Evolutionary conservation across 1,284 basidiomycete genomes (phyloP).

Genomic region (Thelephora terrestris): DNA sequence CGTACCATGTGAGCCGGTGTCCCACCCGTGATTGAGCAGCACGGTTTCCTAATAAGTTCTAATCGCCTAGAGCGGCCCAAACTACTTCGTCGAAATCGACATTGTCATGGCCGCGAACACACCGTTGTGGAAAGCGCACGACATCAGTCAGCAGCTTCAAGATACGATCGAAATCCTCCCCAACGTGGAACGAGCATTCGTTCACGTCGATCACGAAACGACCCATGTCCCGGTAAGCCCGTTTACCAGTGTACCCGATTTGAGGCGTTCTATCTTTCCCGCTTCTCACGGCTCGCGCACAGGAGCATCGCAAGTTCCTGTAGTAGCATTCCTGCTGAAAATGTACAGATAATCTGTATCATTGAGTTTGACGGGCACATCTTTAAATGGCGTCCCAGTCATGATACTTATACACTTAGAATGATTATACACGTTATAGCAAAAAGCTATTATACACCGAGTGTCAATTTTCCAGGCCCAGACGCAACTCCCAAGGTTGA

Average conservation of each 20-base stretch:
- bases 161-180: slow-evolving; percentile 91
- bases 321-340: slow-evolving; percentile 8
- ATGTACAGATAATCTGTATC: neutral
- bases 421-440: neutral
- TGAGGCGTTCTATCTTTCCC: neutral
- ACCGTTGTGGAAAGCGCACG: slow-evolving; percentile 87
- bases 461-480: neutral
- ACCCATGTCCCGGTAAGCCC: slow-evolving; percentile 66
- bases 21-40: too few species aligned
- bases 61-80: slow-evolving; percentile 48
- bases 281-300: neutral
- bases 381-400: neutral
- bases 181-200: slow-evolving; percentile 85
- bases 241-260: neutral
- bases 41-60: neutral
- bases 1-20: slow-evolving; percentile 64
- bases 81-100: slow-evolving; percentile 92
- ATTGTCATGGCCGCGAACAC: slow-evolving; percentile 89
- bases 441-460: neutral
- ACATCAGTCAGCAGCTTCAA: slow-evolving; percentile 85
- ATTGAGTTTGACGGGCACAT: neutral
- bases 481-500: too few species aligned
- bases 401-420: neutral
- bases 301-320: slow-evolving; percentile 27
- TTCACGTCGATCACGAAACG: slow-evolving; percentile 91